Percentiles rank a stretch among this genome's conserved stretches.
Conservation (phyloP, 2,329 filamentous ascomycete genomes). For the Claviceps monticola region DNA sequence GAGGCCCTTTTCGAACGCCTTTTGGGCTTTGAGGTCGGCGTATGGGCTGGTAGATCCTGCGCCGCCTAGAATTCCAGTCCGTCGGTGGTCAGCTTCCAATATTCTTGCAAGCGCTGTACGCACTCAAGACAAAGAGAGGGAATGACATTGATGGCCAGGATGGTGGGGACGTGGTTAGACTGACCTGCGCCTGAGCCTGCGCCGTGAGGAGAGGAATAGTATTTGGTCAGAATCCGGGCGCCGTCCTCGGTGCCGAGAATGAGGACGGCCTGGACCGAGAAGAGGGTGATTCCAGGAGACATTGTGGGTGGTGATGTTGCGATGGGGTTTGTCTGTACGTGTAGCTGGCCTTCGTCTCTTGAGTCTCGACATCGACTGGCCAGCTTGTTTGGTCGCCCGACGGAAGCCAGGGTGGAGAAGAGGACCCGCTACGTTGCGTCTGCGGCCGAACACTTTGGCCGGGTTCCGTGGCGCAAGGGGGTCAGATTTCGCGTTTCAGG, state of each 20-base stretch:
- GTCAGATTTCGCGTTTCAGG: not conserved
- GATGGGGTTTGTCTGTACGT: not conserved
- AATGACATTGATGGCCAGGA: not conserved
- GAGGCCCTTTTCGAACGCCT: conserved; percentile 90
- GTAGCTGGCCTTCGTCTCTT: not conserved
- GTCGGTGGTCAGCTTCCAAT: not conserved
- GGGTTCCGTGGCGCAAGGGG: not conserved
- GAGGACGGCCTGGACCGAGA: conserved; percentile 64
- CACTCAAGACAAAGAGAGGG: not conserved
- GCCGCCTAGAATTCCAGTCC: conserved; percentile 9
- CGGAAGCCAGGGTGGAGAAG: not conserved
- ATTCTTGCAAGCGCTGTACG: not conserved
- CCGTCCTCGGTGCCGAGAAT: conserved; percentile 78
- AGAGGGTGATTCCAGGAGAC: conserved; percentile 62
- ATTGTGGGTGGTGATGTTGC: conserved; percentile 27
- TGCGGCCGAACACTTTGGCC: conserved; percentile 3
- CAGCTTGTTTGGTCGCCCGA: conserved; percentile 1
- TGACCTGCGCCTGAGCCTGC: conserved; percentile 25
- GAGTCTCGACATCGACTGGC: not conserved
- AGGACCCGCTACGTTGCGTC: not conserved
- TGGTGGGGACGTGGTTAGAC: not conserved
- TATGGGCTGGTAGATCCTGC: conserved; percentile 59
- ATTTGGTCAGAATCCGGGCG: conserved; percentile 85
- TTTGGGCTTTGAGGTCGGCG: conserved; percentile 81
- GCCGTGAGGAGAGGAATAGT: conserved; percentile 56